phyloP scores from a whole-genome alignment of 352 stramenopile species.

The Pythium folliculosum region DNA sequence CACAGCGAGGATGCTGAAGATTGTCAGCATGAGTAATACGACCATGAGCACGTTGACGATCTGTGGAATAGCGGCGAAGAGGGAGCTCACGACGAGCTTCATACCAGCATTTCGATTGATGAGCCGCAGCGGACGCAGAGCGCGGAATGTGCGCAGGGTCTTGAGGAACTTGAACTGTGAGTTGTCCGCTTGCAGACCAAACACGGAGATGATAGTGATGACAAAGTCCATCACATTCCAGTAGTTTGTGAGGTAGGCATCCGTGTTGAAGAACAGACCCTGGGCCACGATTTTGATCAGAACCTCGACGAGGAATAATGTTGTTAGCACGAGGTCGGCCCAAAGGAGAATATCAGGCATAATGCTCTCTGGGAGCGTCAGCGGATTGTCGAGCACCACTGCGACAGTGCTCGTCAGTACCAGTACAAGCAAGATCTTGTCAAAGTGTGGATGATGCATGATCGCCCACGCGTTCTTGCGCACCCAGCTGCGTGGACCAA shows the following conservation, averaged over 20 bases:
- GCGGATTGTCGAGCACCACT: constrained; percentile 77
- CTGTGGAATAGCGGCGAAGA: constrained; percentile 76
- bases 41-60: constrained; percentile 84
- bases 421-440: constrained; percentile 64
- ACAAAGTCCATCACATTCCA: constrained; percentile 89
- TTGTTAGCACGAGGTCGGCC: constrained; percentile 58
- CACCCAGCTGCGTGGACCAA: constrained; percentile 36
- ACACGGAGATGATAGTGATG: constrained; percentile 58
- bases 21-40: constrained; percentile 81
- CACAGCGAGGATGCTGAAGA: constrained; percentile 92
- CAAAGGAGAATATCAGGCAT: constrained; percentile 33
- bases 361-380: constrained; percentile 44
- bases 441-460: constrained; percentile 61
- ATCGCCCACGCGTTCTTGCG: constrained; percentile 42
- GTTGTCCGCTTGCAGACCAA: constrained; percentile 27
- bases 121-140: constrained; percentile 74
- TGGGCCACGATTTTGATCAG: constrained; percentile 77
- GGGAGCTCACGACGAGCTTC: constrained; percentile 86
- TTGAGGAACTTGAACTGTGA: constrained; percentile 42
- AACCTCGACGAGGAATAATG: constrained; percentile 77
- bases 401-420: constrained; percentile 64
- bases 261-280: constrained; percentile 51
- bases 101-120: constrained; percentile 76
- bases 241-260: constrained; percentile 70
- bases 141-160: constrained; percentile 61